Percentiles rank a stretch among this genome's conserved stretches.
phyloP scores from a whole-genome alignment of 1,284 basidiomycete genomes.

The Porogramme epimiltina region DNA sequence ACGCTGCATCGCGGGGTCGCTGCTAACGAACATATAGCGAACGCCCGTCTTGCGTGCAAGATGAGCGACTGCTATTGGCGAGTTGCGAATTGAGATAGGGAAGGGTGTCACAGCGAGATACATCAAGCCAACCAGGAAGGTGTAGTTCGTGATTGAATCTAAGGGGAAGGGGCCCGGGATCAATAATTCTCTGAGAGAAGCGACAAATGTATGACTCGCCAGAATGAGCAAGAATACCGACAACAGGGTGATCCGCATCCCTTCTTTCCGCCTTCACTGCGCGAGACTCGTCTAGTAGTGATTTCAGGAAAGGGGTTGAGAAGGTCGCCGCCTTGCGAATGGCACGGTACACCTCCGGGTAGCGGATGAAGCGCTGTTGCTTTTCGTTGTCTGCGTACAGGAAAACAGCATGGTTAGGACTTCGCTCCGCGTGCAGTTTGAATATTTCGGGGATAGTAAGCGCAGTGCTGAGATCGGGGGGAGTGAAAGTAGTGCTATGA shows the following conservation, averaged over 20 bases:
- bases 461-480: conserved; percentile 5
- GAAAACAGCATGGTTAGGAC: conserved; percentile 33
- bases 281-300: no score
- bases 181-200: neutral
- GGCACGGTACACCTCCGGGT: conserved; percentile 24
- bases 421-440: conserved; percentile 33
- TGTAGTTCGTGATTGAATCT: conserved; percentile 29
- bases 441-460: conserved; percentile 31
- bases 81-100: conserved; percentile 35
- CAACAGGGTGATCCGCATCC: conserved; percentile 16
- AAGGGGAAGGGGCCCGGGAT: no score
- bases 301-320: conserved; percentile 5
- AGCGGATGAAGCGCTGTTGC: conserved; percentile 19
- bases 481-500: conserved; percentile 17
- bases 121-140: conserved; percentile 27
- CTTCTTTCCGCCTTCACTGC: conserved; percentile 9
- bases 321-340: conserved; percentile 27
- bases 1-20: conserved; percentile 23
- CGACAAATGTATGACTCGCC: conserved; percentile 14
- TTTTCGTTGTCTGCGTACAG: conserved; percentile 25
- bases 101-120: conserved; percentile 32
- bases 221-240: conserved; percentile 29
- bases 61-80: conserved; percentile 32
- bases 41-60: conserved; percentile 24
- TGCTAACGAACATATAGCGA: conserved; percentile 20